Base-by-base conservation (phyloP, 2,329 filamentous ascomycete genomes). In the Colletotrichum trifolii region DNA sequence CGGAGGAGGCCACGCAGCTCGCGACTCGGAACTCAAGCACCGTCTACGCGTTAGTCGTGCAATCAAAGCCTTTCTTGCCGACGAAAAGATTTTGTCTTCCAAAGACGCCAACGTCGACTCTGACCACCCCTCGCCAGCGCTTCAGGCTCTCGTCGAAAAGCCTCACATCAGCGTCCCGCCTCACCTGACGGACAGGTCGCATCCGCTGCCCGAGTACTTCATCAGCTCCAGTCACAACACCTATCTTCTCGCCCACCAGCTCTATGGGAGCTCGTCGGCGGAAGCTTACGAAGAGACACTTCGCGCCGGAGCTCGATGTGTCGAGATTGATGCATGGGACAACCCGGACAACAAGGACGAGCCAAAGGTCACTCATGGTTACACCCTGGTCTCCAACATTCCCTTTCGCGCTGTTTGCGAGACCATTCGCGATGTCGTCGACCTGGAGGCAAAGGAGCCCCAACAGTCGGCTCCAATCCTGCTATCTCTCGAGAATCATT, bases 271-370 rank as follows among this genome's bases (percentile, higher is more conserved):
- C 25, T 90, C 88, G 2, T 86, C 85, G 3, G 87, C 87, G 8
- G 78, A 81, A 4, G 89, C 88, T 0, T 92, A 92, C 71, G 83
- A 88, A 70, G 86, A 82, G 6, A 87, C 88, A 0, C 78, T 92
- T 13, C 79, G 77, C 36, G 85, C 87, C 0, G 90, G 89, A 2
- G 88, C 88, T 2, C 81, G 90, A 7, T 92, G 90, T 70, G 89
- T 92, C 42, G 90, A 92, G 76, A 92, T 92, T 58, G 89, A 92
- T 71, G 90, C 87, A 2, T 92, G 89, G 90, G 89, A 92, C 70
- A 82, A 89, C 52, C 79, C 84, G 42, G 84, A 87, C 8, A 74
- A 90, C 69, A 77, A 76, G 43, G 82, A 87, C 9, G 89, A 91
- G 73, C 89, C 89, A 4, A 91, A 90, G 72, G 89, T 91, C 56